Evolutionary conservation across 768 basidiomycete species (phyloP).

Genomic region (Mycena galopus): DNA sequence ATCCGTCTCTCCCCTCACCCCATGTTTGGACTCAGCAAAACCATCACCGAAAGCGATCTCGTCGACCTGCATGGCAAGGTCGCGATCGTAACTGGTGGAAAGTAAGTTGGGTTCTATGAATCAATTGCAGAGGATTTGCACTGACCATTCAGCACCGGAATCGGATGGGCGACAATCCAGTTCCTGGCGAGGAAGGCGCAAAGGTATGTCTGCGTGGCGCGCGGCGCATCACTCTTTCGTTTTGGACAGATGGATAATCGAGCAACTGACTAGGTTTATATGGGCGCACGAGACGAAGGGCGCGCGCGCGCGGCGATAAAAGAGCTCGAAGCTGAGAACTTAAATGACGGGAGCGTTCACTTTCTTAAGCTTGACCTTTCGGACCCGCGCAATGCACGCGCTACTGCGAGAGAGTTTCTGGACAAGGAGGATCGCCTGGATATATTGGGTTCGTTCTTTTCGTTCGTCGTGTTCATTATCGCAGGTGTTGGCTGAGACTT

Average conservation of each 20-base stretch:
- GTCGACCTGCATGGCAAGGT: constrained; percentile 60
- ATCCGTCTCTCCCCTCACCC: no score
- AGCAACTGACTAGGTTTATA: constrained; percentile 43
- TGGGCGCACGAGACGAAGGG: constrained; percentile 51
- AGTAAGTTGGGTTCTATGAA: constrained; percentile 46
- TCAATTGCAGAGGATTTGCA: no score
- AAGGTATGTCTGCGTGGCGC: constrained; percentile 46
- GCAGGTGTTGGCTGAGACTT: not conserved
- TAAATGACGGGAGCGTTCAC: constrained; percentile 47
- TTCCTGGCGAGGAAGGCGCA: constrained; percentile 55
- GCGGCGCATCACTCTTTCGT: no score
- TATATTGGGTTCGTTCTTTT: constrained; percentile 50
- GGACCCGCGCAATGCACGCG: constrained; percentile 50
- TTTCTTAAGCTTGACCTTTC: constrained; percentile 56
- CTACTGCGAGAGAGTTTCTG: constrained; percentile 53
- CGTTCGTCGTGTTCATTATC: not conserved
- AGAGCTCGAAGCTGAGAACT: constrained; percentile 48
- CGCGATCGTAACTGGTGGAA: constrained; percentile 63
- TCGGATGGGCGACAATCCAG: constrained; percentile 53
- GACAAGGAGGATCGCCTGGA: constrained; percentile 57
- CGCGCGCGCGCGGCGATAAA: constrained; percentile 49
- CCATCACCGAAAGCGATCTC: constrained; percentile 53
- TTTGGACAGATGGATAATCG: no score
- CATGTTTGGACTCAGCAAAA: constrained; percentile 12
- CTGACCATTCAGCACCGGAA: constrained; percentile 43